These are phyloP conservation scores for Erythrobasidium hasegawianum DNA, from an alignment of 1,284 basidiomycete species.

Conservation along the genomic window DNA sequence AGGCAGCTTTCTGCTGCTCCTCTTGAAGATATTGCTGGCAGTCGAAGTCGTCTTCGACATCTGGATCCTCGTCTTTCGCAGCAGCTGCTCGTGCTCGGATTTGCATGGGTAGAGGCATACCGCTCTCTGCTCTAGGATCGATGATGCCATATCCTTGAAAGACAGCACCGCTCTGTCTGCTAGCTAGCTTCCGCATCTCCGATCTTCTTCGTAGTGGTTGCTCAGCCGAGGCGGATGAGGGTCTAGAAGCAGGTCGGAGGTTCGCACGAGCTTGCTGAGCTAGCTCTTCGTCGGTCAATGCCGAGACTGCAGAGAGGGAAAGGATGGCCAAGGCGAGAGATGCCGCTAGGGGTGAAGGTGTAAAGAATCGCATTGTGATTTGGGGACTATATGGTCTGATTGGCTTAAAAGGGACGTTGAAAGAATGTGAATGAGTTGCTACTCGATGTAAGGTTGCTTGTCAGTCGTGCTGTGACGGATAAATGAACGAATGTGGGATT, in stretches of 20 bases:
- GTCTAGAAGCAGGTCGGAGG: constrained; percentile 22
- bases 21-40: background rate
- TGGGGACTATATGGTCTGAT: too few relatives aligned
- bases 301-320: constrained; percentile 6
- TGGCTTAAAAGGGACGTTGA: background rate
- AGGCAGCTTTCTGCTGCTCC: too few relatives aligned
- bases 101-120: background rate
- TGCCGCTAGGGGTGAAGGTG: background rate
- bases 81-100: background rate
- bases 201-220: background rate
- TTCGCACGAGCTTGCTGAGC: constrained; percentile 15
- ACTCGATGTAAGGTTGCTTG: background rate
- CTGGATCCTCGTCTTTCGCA: background rate
- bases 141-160: background rate
- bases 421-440: constrained; percentile 8
- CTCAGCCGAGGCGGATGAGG: background rate
- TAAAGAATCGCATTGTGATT: background rate
- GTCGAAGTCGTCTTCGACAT: background rate
- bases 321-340: constrained; percentile 18
- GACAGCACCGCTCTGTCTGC: background rate
- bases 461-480: too few relatives aligned
- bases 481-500: constrained; percentile 3
- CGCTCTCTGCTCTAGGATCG: background rate
- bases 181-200: background rate
- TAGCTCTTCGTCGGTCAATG: constrained; percentile 3